Evolutionary conservation across 129 eudicot genomes (phyloP), one percentile per base, ranked within the genome.

Genomic region (Artemisia tridentata): DNA sequence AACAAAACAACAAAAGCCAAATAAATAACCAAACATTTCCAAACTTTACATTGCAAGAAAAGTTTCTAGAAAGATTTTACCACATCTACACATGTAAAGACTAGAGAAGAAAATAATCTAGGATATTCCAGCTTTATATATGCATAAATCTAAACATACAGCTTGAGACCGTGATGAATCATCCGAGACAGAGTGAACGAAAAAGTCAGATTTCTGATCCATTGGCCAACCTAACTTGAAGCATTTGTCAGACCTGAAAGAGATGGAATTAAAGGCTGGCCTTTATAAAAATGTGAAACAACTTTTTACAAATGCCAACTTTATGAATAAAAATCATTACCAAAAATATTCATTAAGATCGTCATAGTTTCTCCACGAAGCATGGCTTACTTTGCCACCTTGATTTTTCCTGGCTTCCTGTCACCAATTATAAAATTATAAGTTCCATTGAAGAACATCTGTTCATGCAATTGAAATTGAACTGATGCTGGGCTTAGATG

Each of bases 301-400:
- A 8, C 67, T 27, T 27, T 27, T 55, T 25, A 54, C 38, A 66
- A 29, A 69, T 53, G 71, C 7, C 43, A 58, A 53, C 19, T 72
- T 9, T 63, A 21, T 53, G 13, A 56, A 54, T 53, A n/a, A 56
- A 54, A 71, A 56, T 57, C 63, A 52, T 43, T 82, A 93, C 98
- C 99, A 95, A 49, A 90, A 95, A 83, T 95, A 95, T 79, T 95
- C 99, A 75, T 95, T 95, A 21, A 95, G 81, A 78, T 95, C 99
- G 65, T 95, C 99, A 75, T 95, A 95, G 78, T 95, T 95, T 85
- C 99, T 90, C 99, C 97, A 87, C 47, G 89, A 86, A 41, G 99
- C 81, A 77, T 95, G 99, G 77, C 99, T 95, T 73, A 88, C 88
- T 82, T 78, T 95, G 64, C 99, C 99, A 25, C 69, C 77, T 80